A percentile compares a stretch with the other conserved stretches of the same genome.
phyloP scores from a whole-genome alignment of 1,284 basidiomycete species.

The Lignosus rhinocerotis region DNA sequence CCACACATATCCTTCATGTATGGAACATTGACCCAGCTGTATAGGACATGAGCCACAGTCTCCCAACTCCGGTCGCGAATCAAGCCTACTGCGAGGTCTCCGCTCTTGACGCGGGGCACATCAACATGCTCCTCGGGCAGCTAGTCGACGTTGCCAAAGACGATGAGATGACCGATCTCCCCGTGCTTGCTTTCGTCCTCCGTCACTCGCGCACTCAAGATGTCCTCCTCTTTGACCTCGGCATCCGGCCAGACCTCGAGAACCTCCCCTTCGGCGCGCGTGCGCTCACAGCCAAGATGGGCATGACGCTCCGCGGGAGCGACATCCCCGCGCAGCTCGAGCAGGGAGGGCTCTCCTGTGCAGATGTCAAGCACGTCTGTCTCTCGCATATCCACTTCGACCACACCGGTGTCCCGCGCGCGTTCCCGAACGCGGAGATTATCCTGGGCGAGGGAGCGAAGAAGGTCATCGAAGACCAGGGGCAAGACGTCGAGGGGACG shows the following conservation, averaged over 20 bases:
- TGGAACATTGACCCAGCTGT: no score
- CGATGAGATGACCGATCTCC: slow-evolving; percentile 29
- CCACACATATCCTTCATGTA: no score
- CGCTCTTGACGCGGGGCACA: slow-evolving; percentile 48
- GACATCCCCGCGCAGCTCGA: slow-evolving; percentile 47
- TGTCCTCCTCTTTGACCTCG: slow-evolving; percentile 51
- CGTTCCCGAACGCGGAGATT: slow-evolving; percentile 49
- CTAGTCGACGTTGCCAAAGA: slow-evolving; percentile 37
- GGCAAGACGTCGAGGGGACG: slow-evolving; percentile 26
- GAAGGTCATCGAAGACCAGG: slow-evolving; percentile 29
- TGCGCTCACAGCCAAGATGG: slow-evolving; percentile 6
- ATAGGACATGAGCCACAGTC: slow-evolving; percentile 4
- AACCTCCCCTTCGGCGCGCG: slow-evolving; percentile 13
- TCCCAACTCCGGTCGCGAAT: slow-evolving; percentile 11
- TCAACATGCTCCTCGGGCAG: slow-evolving; percentile 38
- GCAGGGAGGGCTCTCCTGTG: slow-evolving; percentile 46
- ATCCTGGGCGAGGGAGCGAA: slow-evolving; percentile 36
- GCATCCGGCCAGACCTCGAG: slow-evolving; percentile 44
- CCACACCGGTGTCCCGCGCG: slow-evolving; percentile 45
- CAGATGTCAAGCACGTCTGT: slow-evolving; percentile 46
- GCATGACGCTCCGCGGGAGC: slow-evolving; percentile 30
- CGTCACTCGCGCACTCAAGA: slow-evolving; percentile 43
- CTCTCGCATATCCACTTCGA: slow-evolving; percentile 52
- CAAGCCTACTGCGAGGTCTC: slow-evolving; percentile 39
- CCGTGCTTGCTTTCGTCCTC: slow-evolving; percentile 51